Evolutionary conservation across 1,284 basidiomycete genomes (phyloP).

Genomic region (Takashimella koratensis): DNA sequence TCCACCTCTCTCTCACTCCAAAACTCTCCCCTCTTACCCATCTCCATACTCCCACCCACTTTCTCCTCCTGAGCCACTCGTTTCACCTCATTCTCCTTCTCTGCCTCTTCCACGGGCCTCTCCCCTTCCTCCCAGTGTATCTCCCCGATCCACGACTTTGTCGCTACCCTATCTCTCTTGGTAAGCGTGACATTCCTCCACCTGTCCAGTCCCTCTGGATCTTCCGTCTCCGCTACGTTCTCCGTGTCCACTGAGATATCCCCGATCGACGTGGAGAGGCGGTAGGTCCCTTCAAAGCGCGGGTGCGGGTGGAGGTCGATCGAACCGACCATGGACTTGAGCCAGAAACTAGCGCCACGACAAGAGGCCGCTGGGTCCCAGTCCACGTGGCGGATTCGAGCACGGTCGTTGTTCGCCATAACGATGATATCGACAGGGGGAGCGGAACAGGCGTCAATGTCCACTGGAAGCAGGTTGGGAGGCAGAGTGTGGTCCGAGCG

Average conservation of each 20-base stretch:
- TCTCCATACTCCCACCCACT: neutral
- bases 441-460: constrained; percentile 4
- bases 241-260: neutral
- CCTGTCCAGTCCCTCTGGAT: neutral
- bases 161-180: neutral
- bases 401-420: constrained; percentile 3
- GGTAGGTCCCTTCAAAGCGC: neutral
- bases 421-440: constrained; percentile 8
- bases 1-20: neutral
- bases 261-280: neutral
- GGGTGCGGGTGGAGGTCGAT: neutral
- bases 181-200: neutral
- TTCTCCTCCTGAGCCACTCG: neutral
- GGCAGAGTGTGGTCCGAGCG: neutral
- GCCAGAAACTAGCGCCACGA: neutral
- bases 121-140: neutral
- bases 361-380: constrained; percentile 7
- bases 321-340: neutral
- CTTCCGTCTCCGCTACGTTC: neutral
- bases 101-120: neutral
- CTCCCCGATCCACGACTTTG: neutral
- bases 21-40: neutral
- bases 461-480: neutral
- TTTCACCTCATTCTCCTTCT: neutral
- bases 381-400: constrained; percentile 8